phyloP scores from a whole-genome alignment of 768 basidiomycete genomes.

The Podaxis pistillaris region DNA sequence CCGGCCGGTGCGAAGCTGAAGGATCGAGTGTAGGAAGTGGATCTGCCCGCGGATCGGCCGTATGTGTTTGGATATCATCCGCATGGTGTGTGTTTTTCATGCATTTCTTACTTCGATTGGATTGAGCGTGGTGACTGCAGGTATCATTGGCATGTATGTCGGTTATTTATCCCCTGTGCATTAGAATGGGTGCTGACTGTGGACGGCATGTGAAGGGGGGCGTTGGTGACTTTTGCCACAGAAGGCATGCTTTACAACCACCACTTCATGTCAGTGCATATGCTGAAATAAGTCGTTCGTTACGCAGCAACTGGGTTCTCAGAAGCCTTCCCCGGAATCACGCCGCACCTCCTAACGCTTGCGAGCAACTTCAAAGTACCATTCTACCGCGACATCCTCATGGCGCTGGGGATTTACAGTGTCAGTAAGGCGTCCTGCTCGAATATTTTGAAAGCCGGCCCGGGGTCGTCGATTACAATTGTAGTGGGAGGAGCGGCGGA shows the following conservation, averaged over 20 bases:
- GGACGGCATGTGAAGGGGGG: slow-evolving; percentile 58
- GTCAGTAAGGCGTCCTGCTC: slow-evolving; percentile 90
- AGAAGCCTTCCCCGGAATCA: slow-evolving; percentile 83
- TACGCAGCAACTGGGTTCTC: slow-evolving; percentile 87
- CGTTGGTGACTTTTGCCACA: slow-evolving; percentile 93
- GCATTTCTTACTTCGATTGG: not conserved
- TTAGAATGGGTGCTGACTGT: not conserved
- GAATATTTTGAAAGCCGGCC: slow-evolving; percentile 72
- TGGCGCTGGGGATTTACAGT: slow-evolving; percentile 86
- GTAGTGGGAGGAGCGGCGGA: slow-evolving; percentile 97
- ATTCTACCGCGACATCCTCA: slow-evolving; percentile 88
- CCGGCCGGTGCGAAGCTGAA: not conserved
- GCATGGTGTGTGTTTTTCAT: slow-evolving; percentile 60
- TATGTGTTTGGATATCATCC: slow-evolving; percentile 99
- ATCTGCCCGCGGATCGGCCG: slow-evolving; percentile 86
- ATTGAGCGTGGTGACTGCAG: slow-evolving; percentile 34
- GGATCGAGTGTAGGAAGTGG: slow-evolving; percentile 62
- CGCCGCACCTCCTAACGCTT: slow-evolving; percentile 90
- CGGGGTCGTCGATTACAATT: slow-evolving; percentile 79
- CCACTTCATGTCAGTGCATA: not conserved
- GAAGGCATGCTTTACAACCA: slow-evolving; percentile 57
- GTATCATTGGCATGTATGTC: slow-evolving; percentile 95
- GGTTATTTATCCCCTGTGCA: not conserved
- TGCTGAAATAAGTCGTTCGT: not conserved
- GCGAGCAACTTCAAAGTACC: slow-evolving; percentile 89